Percentiles rank a stretch among this genome's conserved stretches.
phyloP scores from a whole-genome alignment of 345 rosid species.

The Cardamine chenopodiifolia region DNA sequence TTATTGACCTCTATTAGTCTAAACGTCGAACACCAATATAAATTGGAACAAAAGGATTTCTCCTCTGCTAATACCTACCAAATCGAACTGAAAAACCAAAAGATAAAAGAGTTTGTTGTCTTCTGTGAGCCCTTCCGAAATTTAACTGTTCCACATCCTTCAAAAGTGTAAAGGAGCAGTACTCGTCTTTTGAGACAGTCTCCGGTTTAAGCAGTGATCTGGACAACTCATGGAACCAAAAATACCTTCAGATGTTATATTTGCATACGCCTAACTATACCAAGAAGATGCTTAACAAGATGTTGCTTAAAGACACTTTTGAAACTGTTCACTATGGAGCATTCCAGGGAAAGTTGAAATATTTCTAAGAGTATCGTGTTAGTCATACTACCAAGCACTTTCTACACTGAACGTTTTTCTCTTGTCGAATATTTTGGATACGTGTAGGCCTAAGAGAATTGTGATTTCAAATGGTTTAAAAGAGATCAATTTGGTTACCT shows the following conservation, averaged over 20 bases:
- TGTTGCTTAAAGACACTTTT: not conserved
- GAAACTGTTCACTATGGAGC: not conserved
- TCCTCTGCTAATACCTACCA: not conserved
- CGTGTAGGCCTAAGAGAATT: not conserved
- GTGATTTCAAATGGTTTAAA: not conserved
- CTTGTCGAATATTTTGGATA: not conserved
- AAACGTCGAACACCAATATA: not conserved
- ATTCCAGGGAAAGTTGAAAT: not conserved
- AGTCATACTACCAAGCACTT: slow-evolving; percentile 4
- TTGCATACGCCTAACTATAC: not conserved
- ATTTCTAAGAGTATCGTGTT: not conserved
- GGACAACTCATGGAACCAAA: slow-evolving; percentile 11
- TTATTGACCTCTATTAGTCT: not conserved
- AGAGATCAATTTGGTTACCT: slow-evolving; percentile 33
- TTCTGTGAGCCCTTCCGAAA: not conserved
- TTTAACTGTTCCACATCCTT: not conserved
- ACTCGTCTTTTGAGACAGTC: not conserved
- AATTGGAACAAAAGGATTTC: not conserved
- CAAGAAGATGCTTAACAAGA: not conserved
- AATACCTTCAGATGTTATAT: slow-evolving; percentile 3
- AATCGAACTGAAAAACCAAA: not conserved
- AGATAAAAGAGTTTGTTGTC: slow-evolving; percentile 13
- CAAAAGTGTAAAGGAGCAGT: not conserved
- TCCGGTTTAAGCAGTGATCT: slow-evolving; percentile 16
- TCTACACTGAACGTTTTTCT: not conserved